Base-by-base conservation (phyloP, 148 eudicot genomes). In the Simmondsia chinensis region DNA sequence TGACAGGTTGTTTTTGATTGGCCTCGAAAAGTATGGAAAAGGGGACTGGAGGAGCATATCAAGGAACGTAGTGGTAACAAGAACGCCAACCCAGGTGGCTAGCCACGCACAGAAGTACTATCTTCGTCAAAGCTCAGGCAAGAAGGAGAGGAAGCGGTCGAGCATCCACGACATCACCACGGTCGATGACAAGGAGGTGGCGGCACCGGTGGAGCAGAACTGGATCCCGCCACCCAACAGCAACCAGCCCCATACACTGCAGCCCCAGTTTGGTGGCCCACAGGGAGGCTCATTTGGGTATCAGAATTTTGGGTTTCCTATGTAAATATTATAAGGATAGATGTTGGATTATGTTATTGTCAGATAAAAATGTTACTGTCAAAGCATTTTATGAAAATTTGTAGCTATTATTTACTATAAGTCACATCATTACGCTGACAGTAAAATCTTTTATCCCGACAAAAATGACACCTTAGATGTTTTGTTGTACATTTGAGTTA, bases 151-250 rank as follows among this genome's bases (percentile, higher is more conserved):
- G 54, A 74, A 75, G 59, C 72, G 85, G 35, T 68, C 91, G 0
- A 82, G 91, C 63, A 82, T 82, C 57, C 85, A 82, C 18, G 91
- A 82, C 67, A 82, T 82, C 49, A 82, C 91, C 8, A 77, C 69
- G 2, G 80, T 72, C 9, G 74, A 64, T 20, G 71, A 70, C 29
- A 59, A 54, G 12, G 36, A 66, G 6, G 46, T 48, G 13, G 41
- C 54, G 3, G 47, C 62, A 20, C 50, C 66, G 3, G 57, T 70
- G 4, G 67, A 70, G 29, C 75, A 70, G 48, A 70, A 41, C 41
- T 64, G 70, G 70, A 70, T 70, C 30, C 66, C 70, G 20, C 62
- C 62, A 20, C 75, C 75, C 1, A 56, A 45, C 6, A 54, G 56
- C 15, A 59, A 42, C 33, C 73, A 62, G 32, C 51, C 47, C 41